A percentile compares a stretch with the other conserved stretches of the same genome.
These are phyloP conservation scores for Fusarium anguioides DNA, from an alignment of 2,329 filamentous ascomycete species.

Conservation along the genomic window DNA sequence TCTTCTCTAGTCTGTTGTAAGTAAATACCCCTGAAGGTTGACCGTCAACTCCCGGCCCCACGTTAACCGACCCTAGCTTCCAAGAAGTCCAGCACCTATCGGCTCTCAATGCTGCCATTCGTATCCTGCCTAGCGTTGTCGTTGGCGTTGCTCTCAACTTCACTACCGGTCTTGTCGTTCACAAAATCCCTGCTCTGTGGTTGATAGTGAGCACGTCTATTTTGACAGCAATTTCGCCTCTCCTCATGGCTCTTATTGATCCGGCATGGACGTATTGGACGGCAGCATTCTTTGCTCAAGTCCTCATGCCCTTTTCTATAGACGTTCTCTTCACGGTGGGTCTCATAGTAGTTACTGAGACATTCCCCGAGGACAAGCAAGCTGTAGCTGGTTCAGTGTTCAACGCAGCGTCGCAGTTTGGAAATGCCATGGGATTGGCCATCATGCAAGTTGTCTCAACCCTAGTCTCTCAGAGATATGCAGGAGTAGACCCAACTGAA, in stretches of 20 bases:
- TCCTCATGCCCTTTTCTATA: conserved; percentile 55
- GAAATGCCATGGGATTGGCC: conserved; percentile 61
- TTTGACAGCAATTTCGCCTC: conserved; percentile 57
- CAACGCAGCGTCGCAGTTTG: conserved; percentile 68
- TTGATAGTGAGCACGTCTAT: conserved; percentile 55
- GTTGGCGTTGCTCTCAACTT: conserved; percentile 58
- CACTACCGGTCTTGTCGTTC: conserved; percentile 57
- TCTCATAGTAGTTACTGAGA: conserved; percentile 63
- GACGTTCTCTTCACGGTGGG: conserved; percentile 68
- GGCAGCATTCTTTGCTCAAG: conserved; percentile 56
- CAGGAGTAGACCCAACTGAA: conserved; percentile 37
- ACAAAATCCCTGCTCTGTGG: conserved; percentile 54
- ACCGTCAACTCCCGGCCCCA: background rate
- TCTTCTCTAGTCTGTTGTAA: conserved; percentile 62
- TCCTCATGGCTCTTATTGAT: conserved; percentile 66
- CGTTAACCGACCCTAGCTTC: conserved; percentile 51
- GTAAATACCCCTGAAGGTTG: too few relatives aligned
- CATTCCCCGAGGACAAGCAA: conserved; percentile 67
- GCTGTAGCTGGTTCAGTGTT: conserved; percentile 71
- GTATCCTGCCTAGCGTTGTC: conserved; percentile 57
- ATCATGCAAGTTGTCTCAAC: conserved; percentile 59
- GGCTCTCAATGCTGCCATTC: conserved; percentile 56
- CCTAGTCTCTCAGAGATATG: conserved; percentile 51
- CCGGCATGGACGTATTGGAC: conserved; percentile 63
- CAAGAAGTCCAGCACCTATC: conserved; percentile 61